Conservation (phyloP, 352 stramenopile genomes). For the Globisporangium abappressorium region DNA sequence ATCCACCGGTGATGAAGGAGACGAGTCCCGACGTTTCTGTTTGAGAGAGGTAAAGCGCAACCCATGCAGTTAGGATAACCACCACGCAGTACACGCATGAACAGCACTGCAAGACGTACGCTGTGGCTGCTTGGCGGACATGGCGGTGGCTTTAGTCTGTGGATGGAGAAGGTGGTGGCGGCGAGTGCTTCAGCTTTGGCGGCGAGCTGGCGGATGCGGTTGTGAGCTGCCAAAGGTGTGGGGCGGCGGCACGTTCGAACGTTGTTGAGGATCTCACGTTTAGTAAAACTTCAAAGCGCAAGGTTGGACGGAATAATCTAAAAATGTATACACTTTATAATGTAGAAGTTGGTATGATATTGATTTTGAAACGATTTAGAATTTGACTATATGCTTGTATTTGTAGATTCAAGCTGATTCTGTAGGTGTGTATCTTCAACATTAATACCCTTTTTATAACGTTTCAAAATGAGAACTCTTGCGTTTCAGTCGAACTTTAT, state of each 20-base stretch:
- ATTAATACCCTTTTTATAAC: not conserved
- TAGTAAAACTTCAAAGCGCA: constrained; percentile 23
- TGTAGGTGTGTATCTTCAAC: too few relatives aligned
- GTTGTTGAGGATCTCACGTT: constrained; percentile 30
- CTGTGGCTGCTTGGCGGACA: constrained; percentile 34
- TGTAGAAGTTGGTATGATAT: not conserved
- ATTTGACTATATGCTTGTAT: too few relatives aligned
- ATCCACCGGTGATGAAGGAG: constrained; percentile 92
- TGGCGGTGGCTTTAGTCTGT: constrained; percentile 19
- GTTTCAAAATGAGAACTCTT: not conserved
- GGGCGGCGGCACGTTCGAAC: constrained; percentile 29
- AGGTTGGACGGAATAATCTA: not conserved
- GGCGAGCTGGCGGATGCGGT: constrained; percentile 10
- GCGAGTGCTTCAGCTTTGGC: constrained; percentile 17
- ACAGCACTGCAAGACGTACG: constrained; percentile 7
- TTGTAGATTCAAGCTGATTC: too few relatives aligned
- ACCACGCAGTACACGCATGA: not conserved
- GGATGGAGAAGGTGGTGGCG: constrained; percentile 1
- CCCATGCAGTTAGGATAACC: not conserved
- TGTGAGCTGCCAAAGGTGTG: not conserved
- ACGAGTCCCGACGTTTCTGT: constrained; percentile 84
- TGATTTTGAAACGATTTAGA: not conserved
- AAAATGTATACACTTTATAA: not conserved
- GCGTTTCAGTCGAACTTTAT: not conserved
- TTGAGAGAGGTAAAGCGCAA: not conserved